Base-by-base conservation (phyloP, 495 filamentous ascomycete genomes). In the Aspergillus sclerotioniger region DNA sequence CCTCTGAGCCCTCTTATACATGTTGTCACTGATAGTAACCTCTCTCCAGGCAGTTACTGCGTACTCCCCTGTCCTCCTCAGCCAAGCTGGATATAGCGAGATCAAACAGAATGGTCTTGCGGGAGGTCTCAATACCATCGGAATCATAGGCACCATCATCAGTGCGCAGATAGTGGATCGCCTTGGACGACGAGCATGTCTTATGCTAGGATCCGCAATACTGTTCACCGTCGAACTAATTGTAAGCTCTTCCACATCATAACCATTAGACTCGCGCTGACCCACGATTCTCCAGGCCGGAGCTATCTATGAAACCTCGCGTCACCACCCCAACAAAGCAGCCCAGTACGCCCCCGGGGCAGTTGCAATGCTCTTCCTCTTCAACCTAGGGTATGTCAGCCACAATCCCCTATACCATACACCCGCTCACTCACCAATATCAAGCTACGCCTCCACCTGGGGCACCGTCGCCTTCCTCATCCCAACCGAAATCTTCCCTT, bases 401-500 rank as follows among this genome's bases (percentile, higher is more conserved):
- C 37, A 41, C n/a, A 6, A 6, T 15, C 13, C 1, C 13, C 10
- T 13, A 41, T 25, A 25, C 5, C 25, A 25, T 25, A 5, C 43
- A 29, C 6, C n/a, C 37, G 1, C 9, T 15, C n/a, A 13, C 37
- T 41, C 37, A 37, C 37, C 8, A 3, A 5, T 25, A 17, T 33
- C 16, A 29, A 72, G 65, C 7, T 82, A 82, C 62, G 80, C 79
- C 16, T 74, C 79, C 12, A 84, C 81, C 3, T 83, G 80, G 78
- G 78, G 80, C 29, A 83, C 81, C 6, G 78, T 76, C 3, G 79
- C 80, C 1, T 84, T 81, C 62, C 68, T 82, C 8, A 63, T 80
- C 15, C 81, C 79, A 1, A 81, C 79, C 0, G 80, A 84, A 60
- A 81, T 83, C 21, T 83, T 79, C 60, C 77, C 78, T 1, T 73